Conservation (phyloP, 1,284 basidiomycete genomes). For the Grifola frondosa region DNA sequence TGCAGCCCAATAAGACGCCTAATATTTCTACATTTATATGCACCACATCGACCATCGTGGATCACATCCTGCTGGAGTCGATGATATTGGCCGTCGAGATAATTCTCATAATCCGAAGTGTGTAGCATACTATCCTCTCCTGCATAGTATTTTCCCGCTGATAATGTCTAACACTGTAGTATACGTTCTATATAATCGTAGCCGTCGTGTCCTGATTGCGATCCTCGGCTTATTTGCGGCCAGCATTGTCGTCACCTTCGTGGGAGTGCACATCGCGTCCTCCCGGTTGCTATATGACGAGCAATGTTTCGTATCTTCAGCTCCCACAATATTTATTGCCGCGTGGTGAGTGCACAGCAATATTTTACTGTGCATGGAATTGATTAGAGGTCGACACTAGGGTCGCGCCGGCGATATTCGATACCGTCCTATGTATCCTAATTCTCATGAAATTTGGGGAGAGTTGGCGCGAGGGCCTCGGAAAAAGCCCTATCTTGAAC, state of each 20-base stretch:
- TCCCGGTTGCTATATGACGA: constrained; percentile 57
- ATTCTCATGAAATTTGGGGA: constrained; percentile 32
- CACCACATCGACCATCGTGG: too few relatives aligned
- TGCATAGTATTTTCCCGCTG: too few relatives aligned
- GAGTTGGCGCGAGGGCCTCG: constrained; percentile 26
- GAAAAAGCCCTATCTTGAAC: constrained; percentile 31
- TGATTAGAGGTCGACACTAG: neutral
- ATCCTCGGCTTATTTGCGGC: constrained; percentile 8
- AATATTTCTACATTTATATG: too few relatives aligned
- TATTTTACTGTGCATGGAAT: neutral
- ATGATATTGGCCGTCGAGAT: too few relatives aligned
- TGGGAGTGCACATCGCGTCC: constrained; percentile 34
- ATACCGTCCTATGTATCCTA: constrained; percentile 33
- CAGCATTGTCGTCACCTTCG: constrained; percentile 6
- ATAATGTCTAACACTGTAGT: too few relatives aligned
- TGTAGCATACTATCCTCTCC: too few relatives aligned
- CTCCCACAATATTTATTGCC: constrained; percentile 5
- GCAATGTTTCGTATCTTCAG: constrained; percentile 48
- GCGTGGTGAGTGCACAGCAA: constrained; percentile 5
- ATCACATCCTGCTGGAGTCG: too few relatives aligned
- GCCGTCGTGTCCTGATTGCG: constrained; percentile 4
- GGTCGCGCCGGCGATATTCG: constrained; percentile 29
- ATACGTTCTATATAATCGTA: constrained; percentile 13
- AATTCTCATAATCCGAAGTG: too few relatives aligned
- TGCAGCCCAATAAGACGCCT: too few relatives aligned